Evolutionary conservation across 1,139 yeast species (phyloP).

Genomic region (Eremothecium sinecaudum): DNA sequence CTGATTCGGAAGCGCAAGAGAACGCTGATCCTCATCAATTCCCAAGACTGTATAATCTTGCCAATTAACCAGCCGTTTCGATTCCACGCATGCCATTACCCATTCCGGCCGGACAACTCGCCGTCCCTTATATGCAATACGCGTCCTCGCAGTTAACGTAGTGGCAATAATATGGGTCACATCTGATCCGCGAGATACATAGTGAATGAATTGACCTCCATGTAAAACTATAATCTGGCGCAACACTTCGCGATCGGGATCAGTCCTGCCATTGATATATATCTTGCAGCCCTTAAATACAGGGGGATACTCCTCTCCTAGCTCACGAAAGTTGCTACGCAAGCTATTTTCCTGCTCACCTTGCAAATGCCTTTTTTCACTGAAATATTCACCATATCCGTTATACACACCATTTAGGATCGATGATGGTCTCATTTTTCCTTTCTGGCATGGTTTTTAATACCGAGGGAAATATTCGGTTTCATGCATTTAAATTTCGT

Average conservation of each 20-base stretch:
- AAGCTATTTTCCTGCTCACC: conserved; percentile 52
- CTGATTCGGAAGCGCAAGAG: conserved; percentile 12
- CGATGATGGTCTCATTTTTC: no score
- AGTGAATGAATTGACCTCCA: conserved; percentile 73
- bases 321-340: conserved; percentile 40
- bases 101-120: conserved; percentile 77
- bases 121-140: conserved; percentile 52
- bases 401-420: no score
- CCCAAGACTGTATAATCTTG: conserved; percentile 49
- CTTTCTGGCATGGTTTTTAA: no score
- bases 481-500: no score
- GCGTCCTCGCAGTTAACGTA: conserved; percentile 66
- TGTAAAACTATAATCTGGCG: conserved; percentile 61
- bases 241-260: conserved; percentile 63
- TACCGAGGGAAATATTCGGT: no score
- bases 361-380: conserved; percentile 58
- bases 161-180: conserved; percentile 84
- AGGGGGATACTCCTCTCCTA: conserved; percentile 22
- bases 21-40: conserved; percentile 11
- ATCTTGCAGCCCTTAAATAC: conserved; percentile 57
- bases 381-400: conserved; percentile 59
- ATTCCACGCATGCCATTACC: conserved; percentile 57
- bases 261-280: conserved; percentile 79
- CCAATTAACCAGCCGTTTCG: conserved; percentile 54
- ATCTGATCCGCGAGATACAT: conserved; percentile 55